These are phyloP conservation scores for Fagopyrum tataricum DNA, from an alignment of 148 eudicot species.

Conservation along the genomic window DNA sequence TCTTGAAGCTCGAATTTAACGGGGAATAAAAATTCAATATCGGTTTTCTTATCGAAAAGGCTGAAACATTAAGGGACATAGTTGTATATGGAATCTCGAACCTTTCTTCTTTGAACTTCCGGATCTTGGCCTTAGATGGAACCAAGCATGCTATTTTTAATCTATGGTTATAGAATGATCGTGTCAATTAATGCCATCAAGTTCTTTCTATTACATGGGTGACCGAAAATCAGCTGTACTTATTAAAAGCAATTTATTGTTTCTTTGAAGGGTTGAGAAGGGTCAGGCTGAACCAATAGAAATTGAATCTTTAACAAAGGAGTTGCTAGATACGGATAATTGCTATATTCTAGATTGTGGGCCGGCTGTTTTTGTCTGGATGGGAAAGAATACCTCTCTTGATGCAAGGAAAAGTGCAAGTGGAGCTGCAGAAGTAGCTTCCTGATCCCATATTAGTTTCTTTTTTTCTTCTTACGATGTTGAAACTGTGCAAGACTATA, in stretches of 20 bases:
- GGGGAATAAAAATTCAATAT: background rate
- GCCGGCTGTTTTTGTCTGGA: slow-evolving; percentile 72
- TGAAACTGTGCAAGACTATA: background rate
- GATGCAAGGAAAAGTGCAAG: slow-evolving; percentile 71
- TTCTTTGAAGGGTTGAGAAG: slow-evolving; percentile 55
- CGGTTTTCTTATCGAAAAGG: background rate
- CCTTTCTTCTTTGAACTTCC: background rate
- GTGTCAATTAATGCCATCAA: background rate
- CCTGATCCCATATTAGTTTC: background rate
- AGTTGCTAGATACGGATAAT: slow-evolving; percentile 55
- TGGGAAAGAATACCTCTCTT: slow-evolving; percentile 73
- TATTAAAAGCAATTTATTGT: slow-evolving; percentile 2
- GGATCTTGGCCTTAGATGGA: background rate
- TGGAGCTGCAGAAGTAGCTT: slow-evolving; percentile 66
- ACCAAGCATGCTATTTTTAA: background rate
- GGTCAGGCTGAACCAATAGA: slow-evolving; percentile 54
- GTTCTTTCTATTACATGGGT: background rate
- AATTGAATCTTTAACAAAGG: slow-evolving; percentile 55
- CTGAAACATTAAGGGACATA: slow-evolving; percentile 2
- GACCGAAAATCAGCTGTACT: background rate
- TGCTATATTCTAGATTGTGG: slow-evolving; percentile 91
- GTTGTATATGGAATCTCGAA: background rate
- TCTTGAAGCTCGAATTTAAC: background rate
- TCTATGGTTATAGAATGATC: background rate
- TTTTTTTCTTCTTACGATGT: background rate